Evolutionary conservation across 2,329 filamentous ascomycete genomes (phyloP).

Genomic region (Botrytis pseudocinerea): DNA sequence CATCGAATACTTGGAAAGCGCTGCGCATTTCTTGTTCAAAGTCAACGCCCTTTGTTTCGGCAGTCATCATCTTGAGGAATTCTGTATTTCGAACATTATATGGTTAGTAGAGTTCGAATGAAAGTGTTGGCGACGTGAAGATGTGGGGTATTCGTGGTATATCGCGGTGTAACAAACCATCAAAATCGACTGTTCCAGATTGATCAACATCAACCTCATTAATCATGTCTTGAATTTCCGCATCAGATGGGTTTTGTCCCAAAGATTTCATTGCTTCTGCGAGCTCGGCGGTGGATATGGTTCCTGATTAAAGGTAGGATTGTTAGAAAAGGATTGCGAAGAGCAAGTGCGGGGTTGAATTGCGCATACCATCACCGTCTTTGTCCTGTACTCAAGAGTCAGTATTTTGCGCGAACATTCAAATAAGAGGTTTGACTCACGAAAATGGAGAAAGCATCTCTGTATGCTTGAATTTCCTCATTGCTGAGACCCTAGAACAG

Average conservation of each 20-base stretch:
- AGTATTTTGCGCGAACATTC: background rate
- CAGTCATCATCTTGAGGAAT: constrained; percentile 67
- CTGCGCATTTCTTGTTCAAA: constrained; percentile 64
- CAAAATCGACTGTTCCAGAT: constrained; percentile 25
- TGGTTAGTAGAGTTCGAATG: constrained; percentile 14
- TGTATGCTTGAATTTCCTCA: constrained; percentile 23
- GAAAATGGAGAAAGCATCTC: constrained; percentile 24
- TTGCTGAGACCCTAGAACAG: constrained; percentile 20
- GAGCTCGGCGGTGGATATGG: constrained; percentile 20
- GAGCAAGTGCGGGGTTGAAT: constrained; percentile 21
- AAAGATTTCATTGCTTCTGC: constrained; percentile 23
- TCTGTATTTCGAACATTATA: constrained; percentile 45
- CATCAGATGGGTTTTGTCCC: constrained; percentile 23
- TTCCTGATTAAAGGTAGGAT: constrained; percentile 8
- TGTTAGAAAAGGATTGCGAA: background rate
- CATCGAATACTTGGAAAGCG: constrained; percentile 67
- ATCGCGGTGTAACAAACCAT: constrained; percentile 20
- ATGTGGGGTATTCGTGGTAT: constrained; percentile 9
- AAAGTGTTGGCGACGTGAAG: background rate
- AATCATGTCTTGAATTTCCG: constrained; percentile 24
- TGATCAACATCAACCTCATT: constrained; percentile 26
- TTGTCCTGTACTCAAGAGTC: constrained; percentile 13
- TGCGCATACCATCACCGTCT: constrained; percentile 24
- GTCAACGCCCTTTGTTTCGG: constrained; percentile 61
- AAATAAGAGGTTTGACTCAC: background rate